Conservation (phyloP, 352 stramenopile species). For the Phytophthora pistaciae region DNA sequence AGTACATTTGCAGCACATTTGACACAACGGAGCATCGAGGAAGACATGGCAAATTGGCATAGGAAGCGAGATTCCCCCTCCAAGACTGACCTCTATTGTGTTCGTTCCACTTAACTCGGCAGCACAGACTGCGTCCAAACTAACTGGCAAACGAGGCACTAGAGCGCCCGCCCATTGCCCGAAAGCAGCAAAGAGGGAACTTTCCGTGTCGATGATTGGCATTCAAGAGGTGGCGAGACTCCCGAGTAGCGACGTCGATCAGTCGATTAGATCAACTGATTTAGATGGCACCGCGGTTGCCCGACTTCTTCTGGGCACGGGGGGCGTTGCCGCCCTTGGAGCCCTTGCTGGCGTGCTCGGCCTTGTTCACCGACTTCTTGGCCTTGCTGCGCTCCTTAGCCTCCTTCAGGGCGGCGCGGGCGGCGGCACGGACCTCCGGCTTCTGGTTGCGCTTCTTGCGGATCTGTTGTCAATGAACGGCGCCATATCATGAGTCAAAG, state of each 20-base stretch:
- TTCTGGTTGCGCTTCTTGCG: slow-evolving; percentile 98
- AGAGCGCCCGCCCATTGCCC: slow-evolving; percentile 32
- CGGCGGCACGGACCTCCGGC: slow-evolving; percentile 91
- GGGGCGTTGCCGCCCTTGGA: slow-evolving; percentile 70
- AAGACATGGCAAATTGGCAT: slow-evolving; percentile 22
- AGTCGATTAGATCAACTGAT: slow-evolving; percentile 35
- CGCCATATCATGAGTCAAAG: not conserved
- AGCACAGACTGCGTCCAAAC: slow-evolving; percentile 37
- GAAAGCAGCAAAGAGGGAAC: slow-evolving; percentile 36
- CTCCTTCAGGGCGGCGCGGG: slow-evolving; percentile 94
- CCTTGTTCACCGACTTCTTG: slow-evolving; percentile 78
- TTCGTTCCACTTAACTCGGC: slow-evolving; percentile 38
- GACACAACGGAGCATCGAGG: not conserved
- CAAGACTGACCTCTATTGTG: slow-evolving; percentile 46
- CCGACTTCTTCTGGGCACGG: slow-evolving; percentile 89
- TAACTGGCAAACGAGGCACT: slow-evolving; percentile 28
- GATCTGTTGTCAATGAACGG: slow-evolving; percentile 67
- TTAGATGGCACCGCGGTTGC: slow-evolving; percentile 92
- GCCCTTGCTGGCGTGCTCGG: slow-evolving; percentile 67
- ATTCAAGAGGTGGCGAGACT: slow-evolving; percentile 45
- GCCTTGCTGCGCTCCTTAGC: slow-evolving; percentile 91
- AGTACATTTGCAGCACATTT: not conserved
- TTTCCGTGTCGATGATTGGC: slow-evolving; percentile 46
- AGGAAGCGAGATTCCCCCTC: slow-evolving; percentile 37
- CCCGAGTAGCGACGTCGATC: slow-evolving; percentile 33